These are phyloP conservation scores for Oidiodendron maius DNA, from an alignment of 495 filamentous ascomycete species.

Conservation along the genomic window DNA sequence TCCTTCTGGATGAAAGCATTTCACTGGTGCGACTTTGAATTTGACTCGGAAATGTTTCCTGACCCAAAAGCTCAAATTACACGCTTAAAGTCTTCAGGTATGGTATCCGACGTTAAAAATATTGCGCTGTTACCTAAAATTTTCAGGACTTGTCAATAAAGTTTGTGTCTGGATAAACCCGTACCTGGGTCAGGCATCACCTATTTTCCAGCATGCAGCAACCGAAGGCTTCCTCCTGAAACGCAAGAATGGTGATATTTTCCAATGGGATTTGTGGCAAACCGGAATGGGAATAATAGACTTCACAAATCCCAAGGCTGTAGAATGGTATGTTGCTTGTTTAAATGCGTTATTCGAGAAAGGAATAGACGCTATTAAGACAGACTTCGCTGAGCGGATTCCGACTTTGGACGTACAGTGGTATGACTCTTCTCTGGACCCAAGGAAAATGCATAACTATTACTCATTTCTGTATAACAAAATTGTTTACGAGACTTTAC, in stretches of 20 bases:
- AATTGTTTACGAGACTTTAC: slow-evolving; percentile 59
- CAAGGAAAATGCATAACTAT: slow-evolving; percentile 67
- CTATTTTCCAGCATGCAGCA: slow-evolving; percentile 57
- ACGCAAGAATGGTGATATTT: slow-evolving; percentile 62
- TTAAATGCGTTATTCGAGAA: slow-evolving; percentile 55
- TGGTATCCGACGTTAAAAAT: background rate
- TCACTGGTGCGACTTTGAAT: slow-evolving; percentile 71
- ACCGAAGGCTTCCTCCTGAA: slow-evolving; percentile 64
- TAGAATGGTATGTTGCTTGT: slow-evolving; percentile 52
- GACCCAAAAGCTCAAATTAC: slow-evolving; percentile 57
- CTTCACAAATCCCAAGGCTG: slow-evolving; percentile 65
- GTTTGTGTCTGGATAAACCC: slow-evolving; percentile 72
- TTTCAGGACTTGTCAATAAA: slow-evolving; percentile 44
- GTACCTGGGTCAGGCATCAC: slow-evolving; percentile 62
- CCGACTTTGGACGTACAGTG: slow-evolving; percentile 56
- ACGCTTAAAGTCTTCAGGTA: slow-evolving; percentile 46
- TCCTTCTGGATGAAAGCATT: slow-evolving; percentile 63
- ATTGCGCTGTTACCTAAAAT: background rate
- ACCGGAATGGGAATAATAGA: slow-evolving; percentile 70
- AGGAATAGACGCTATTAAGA: slow-evolving; percentile 67
- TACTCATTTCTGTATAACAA: slow-evolving; percentile 68
- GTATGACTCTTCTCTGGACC: slow-evolving; percentile 48
- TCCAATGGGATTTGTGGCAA: slow-evolving; percentile 73
- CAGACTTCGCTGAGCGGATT: slow-evolving; percentile 69
- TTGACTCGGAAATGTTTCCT: slow-evolving; percentile 62